These are phyloP conservation scores for Scheffersomyces illinoinensis DNA, from an alignment of 1,139 yeast genomes.

Conservation along the genomic window DNA sequence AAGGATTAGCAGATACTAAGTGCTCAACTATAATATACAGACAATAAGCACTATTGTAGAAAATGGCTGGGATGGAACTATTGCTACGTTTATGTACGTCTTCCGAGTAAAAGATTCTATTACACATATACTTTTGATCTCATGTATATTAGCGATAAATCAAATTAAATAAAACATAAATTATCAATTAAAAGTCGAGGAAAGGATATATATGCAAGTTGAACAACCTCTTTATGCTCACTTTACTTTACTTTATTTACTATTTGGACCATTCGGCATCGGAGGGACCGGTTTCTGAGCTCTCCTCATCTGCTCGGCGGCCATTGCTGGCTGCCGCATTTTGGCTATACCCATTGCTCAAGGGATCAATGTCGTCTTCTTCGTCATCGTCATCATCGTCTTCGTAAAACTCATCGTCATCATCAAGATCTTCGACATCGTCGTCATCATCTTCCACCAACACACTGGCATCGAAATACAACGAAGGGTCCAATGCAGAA, in stretches of 20 bases:
- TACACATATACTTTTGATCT: background rate
- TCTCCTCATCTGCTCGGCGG: background rate
- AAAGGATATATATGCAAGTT: background rate
- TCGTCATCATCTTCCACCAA: slow-evolving; percentile 43
- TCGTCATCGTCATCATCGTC: slow-evolving; percentile 13
- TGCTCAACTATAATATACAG: background rate
- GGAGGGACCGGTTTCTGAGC: background rate
- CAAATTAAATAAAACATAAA: background rate
- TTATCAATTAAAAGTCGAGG: background rate
- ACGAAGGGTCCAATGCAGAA: slow-evolving; percentile 77
- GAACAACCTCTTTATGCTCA: background rate
- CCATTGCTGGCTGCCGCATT: background rate
- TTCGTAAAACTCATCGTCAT: slow-evolving; percentile 10
- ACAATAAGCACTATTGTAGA: no score
- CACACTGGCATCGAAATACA: slow-evolving; percentile 77
- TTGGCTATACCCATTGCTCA: background rate
- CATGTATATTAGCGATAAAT: background rate
- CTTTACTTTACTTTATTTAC: background rate
- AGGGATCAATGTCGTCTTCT: slow-evolving; percentile 6
- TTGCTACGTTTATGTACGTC: no score
- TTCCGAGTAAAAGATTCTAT: background rate
- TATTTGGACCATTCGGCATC: background rate
- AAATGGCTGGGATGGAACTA: no score
- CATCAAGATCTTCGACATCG: slow-evolving; percentile 19
- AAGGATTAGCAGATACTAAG: background rate